Base-by-base conservation (phyloP, 1,139 yeast species). In the Taphrina flavorubra region DNA sequence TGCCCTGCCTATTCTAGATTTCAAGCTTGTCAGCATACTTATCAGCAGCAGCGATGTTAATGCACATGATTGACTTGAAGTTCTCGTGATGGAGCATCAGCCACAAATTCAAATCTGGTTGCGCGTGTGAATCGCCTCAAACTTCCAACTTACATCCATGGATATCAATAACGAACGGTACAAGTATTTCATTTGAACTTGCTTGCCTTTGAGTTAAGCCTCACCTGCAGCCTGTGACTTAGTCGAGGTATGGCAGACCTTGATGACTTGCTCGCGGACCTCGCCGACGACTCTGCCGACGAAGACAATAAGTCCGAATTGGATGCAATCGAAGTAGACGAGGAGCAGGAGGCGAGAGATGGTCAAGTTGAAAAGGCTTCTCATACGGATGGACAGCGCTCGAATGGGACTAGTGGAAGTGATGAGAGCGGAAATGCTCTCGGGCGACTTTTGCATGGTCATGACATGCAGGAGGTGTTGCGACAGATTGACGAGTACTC, bases 211-310 rank as follows among this genome's bases (percentile, higher is more conserved):
- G 4, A 25, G 31, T 25, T 25, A 2, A 25, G 31, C 31, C 31
- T 25, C 31, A 4, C 4, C 0, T 4, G 31, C 4, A 25, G 31
- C 0, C 4, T 1, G 31, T 25, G 4, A 4, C 31, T 25, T 1
- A 2, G 31, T 25, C 31, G 44, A 55, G 31, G 2, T 51, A 76
- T 76, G 77, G 78, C 80, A 25, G 73, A 79, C 14, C 79, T 78
- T 10, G 81, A 79, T 68, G 81, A 79, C 70, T 74, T 79, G 53
- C 72, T 79, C 68, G 80, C 80, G 16, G 81, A 79, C 67, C 73
- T 79, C 18, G 74, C 70, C 16, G 72, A 69, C 31, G 74, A 69
- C 7, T 68, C 63, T 11, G 71, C 40, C 16, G 59, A 65, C 10
- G 59, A 60, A 14, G 65, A n/a, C 31, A 49, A 10, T 20, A 64